Evolutionary conservation across 306 rosid genomes (phyloP), one percentile per base, ranked within the genome.

Genomic region (Pachyrhizus erosus): DNA sequence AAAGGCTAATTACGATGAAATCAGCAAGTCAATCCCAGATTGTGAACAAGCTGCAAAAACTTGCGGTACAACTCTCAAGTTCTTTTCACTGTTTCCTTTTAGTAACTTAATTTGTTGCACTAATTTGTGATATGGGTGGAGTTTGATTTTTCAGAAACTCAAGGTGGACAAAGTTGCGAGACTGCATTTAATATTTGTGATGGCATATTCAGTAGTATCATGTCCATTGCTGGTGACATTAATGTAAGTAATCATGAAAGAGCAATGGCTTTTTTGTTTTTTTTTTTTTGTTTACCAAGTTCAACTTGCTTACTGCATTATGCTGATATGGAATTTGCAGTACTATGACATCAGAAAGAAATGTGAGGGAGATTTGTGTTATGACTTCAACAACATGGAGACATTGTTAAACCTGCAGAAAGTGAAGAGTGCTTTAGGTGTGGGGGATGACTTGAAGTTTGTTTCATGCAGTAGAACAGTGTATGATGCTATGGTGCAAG

Each of bases 321-420:
- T 40, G 15, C 52, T 69, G 51, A 24, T 78, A 0, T 74, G 54
- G 65, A 52, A 80, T 79, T 20, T 87, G 89, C 89, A 96, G 99
- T 85, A 89, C 86, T 96, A 92, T 79, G 99, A 96, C 67, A 84
- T 96, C 6, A 92, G 94, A 87, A 96, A 90, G 92, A 52, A 88
- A 80, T 93, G 99, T 62, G 82, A 49, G 27, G 99, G 98, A 29
- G 6, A 11, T 9, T 54, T 96, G 75, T 96, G 99, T 79, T 96
- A 93, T 65, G 94, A 93, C 86, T 96, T 92, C 91, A 89, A 92
- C 46, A 87, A 89, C 79, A 15, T 93, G 91, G 94, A 89, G 91
- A 78, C 23, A 29, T 86, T 93, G 73, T 80, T 96, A 29, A 91
- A 92, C 85, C 1, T 75, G 75, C 57, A 80, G 67, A 42, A 54